Evolutionary conservation across 352 stramenopile genomes (phyloP).

Genomic region (Blastocystis sp.): DNA sequence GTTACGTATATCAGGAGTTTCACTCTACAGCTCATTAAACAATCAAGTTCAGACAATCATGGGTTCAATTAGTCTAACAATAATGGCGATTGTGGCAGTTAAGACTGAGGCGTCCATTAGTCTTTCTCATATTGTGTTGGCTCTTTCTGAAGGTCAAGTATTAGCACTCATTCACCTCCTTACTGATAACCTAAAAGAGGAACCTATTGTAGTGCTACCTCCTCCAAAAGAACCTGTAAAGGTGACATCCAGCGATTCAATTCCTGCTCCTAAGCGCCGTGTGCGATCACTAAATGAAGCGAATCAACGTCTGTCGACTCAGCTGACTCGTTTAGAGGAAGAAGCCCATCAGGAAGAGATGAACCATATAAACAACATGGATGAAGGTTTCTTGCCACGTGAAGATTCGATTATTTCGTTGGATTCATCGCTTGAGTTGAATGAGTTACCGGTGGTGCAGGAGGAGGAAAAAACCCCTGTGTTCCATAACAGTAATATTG

Average conservation of each 20-base stretch:
- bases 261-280: not conserved
- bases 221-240: not conserved
- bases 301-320: not conserved
- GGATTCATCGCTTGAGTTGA: not conserved
- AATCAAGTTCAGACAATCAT: slow-evolving; percentile 16
- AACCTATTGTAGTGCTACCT: not conserved
- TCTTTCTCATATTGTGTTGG: slow-evolving; percentile 15
- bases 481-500: slow-evolving; percentile 6
- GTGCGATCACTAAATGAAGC: not conserved
- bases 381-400: not conserved
- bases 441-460: not conserved
- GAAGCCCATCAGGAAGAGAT: not conserved
- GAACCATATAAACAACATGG: not conserved
- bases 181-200: slow-evolving; percentile 29
- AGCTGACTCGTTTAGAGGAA: not conserved
- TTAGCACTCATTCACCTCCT: slow-evolving; percentile 32
- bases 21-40: not conserved
- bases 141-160: slow-evolving; percentile 31
- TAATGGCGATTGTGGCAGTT: not conserved
- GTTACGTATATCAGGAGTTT: not conserved
- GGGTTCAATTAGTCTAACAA: slow-evolving; percentile 20
- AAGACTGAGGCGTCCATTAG: not conserved
- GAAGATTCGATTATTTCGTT: not conserved
- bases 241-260: not conserved
- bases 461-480: slow-evolving; percentile 19